Evolutionary conservation across 495 filamentous ascomycete genomes (phyloP).

Genomic region (Neurospora discreta): DNA sequence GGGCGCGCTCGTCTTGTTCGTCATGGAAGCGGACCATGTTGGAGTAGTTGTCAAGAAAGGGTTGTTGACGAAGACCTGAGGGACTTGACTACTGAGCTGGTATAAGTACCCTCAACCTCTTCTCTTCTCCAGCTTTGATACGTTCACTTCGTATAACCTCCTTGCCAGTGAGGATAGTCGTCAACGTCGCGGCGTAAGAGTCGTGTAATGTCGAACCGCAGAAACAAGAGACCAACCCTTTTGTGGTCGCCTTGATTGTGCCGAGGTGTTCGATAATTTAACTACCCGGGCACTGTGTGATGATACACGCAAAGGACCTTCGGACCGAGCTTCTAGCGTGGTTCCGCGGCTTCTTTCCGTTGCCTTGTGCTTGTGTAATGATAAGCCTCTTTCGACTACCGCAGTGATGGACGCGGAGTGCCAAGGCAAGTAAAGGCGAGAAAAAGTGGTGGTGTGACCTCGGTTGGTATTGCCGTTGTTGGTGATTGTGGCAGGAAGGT

Average conservation of each 20-base stretch:
- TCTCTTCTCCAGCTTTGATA: not conserved
- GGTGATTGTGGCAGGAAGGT: not conserved
- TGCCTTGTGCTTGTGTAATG: not conserved
- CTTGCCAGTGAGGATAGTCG: not conserved
- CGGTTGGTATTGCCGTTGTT: not conserved
- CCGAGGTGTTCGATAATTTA: not conserved
- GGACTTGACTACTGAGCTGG: not conserved
- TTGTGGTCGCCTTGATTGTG: not conserved
- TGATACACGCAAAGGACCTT: not conserved
- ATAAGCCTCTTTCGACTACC: not conserved
- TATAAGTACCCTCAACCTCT: not conserved
- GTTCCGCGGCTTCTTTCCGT: not conserved
- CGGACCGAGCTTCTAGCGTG: not conserved
- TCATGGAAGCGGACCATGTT: constrained; percentile 1
- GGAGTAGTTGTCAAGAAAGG: not conserved
- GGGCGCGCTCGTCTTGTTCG: not conserved
- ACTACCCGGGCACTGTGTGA: not conserved
- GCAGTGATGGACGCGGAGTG: not conserved
- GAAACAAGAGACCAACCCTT: not conserved
- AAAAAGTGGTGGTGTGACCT: not conserved
- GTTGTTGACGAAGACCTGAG: not conserved
- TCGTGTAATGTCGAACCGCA: not conserved
- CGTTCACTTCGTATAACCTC: not conserved
- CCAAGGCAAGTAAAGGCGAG: not conserved
- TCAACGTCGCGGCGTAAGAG: not conserved